Conservation (phyloP, 2,329 filamentous ascomycete genomes). For the Neoascochyta sp. region DNA sequence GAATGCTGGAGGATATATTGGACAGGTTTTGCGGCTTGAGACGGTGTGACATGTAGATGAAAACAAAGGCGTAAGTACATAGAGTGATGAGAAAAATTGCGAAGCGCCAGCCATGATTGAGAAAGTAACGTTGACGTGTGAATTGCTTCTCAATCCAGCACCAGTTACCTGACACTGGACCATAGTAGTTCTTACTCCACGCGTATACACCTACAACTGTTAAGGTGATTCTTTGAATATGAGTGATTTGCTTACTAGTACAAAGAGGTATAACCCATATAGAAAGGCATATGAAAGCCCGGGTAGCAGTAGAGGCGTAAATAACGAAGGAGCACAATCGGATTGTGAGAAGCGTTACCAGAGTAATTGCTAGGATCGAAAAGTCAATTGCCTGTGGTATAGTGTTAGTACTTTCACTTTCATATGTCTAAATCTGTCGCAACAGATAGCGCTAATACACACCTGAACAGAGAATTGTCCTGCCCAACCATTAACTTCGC, state of each 20-base stretch:
- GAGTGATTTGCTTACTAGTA: conserved; percentile 26
- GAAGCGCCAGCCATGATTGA: conserved; percentile 48
- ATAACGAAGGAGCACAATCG: conserved; percentile 35
- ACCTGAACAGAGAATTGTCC: conserved; percentile 48
- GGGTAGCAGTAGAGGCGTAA: conserved; percentile 24
- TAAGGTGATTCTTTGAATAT: not conserved
- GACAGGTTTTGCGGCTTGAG: conserved; percentile 7
- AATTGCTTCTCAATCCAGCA: conserved; percentile 45
- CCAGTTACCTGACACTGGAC: conserved; percentile 48
- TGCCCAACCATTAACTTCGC: conserved; percentile 45
- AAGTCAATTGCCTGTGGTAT: conserved; percentile 29
- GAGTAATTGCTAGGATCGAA: conserved; percentile 45
- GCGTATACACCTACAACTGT: conserved; percentile 4
- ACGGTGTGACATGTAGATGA: conserved; percentile 30
- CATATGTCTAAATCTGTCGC: not conserved
- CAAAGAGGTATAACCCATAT: conserved; percentile 44
- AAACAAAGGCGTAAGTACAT: conserved; percentile 44
- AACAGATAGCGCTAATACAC: not conserved
- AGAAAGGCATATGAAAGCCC: conserved; percentile 35
- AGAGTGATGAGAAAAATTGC: conserved; percentile 43
- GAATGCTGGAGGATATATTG: conserved; percentile 4
- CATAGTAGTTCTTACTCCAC: conserved; percentile 11
- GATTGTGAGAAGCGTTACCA: conserved; percentile 44
- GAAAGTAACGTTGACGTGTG: conserved; percentile 43
- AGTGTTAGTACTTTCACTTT: conserved; percentile 1